Base-by-base conservation (phyloP, 495 filamentous ascomycete species). In the Tuber microsphaerosporum region DNA sequence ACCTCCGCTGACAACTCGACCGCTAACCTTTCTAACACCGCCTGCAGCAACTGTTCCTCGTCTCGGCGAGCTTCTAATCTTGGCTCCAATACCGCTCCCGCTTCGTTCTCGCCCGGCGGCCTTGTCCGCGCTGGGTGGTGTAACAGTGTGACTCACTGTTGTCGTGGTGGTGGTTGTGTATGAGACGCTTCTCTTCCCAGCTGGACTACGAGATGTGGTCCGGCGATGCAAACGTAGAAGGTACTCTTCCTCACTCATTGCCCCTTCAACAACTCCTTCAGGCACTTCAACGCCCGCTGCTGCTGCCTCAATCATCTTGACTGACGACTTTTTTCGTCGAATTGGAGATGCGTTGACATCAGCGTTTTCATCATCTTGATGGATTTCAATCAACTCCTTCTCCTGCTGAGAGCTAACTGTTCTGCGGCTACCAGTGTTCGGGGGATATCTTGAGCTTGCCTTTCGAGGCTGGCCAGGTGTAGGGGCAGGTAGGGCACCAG, bases 401-500 rank as follows among this genome's bases (percentile, higher is more conserved):
- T 77, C 73, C 8, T 76, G 77, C 69, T 74, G 73, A 10, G 70
- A 73, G 34, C 37, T 8, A 72, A 45, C 6, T 74, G 74, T 71
- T 76, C 77, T 70, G 19, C 81, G 74, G 42, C 71, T 77, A 9
- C 74, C 81, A 7, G 81, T 82, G 22, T 79, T 79, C 44, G 76
- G 77, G 1, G 76, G 72, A 65, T 79, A 81, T 48, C 78, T 73
- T 31, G 72, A 74, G 80, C 90, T 90, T 0, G 90, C 91, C 86
- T 99, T 99, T 61, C 95, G 89, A 68, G 95, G 95, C 82, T 99
- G 95, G 22, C 95, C 95, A 0, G 95, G 95, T 9, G 96, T 99
- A 16, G 95, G 95, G 0, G 94, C 95, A 4, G 95, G 95, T 10
- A 99, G 88, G 79, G 94, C 92, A 76, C 89, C 88, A 17, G 69